phyloP scores from a whole-genome alignment of 306 rosid species.

The Alnus rubra region DNA sequence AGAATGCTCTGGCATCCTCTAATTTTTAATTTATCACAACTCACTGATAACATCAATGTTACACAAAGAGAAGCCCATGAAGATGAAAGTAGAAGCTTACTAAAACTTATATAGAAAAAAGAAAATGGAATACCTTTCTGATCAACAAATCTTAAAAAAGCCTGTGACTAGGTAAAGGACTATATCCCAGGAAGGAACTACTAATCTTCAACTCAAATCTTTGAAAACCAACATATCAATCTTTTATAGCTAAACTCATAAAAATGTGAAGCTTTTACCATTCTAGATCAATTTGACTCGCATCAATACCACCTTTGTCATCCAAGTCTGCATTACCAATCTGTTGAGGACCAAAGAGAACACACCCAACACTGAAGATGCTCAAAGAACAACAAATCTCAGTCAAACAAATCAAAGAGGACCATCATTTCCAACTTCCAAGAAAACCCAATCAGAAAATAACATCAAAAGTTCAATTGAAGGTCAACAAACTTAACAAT shows the following conservation, averaged over 20 bases:
- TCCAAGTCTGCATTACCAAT: not conserved
- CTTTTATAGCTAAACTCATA: not conserved
- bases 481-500: constrained; percentile 7
- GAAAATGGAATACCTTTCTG: not conserved
- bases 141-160: not conserved
- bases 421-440: not conserved
- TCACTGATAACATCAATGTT: not conserved
- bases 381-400: not conserved
- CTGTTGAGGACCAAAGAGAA: not conserved
- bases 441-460: not conserved
- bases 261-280: not conserved
- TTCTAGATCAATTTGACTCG: not conserved
- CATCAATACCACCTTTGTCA: not conserved
- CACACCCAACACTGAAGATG: not conserved
- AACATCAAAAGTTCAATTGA: not conserved
- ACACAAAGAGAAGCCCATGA: not conserved
- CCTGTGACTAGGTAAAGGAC: not conserved
- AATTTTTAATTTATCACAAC: not conserved
- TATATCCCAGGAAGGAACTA: not conserved
- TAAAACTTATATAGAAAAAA: not conserved
- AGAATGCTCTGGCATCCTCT: not conserved
- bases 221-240: not conserved
- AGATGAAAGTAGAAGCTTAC: not conserved
- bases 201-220: constrained; percentile 8
- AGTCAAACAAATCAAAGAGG: not conserved